phyloP scores from a whole-genome alignment of 2,329 filamentous ascomycete species.

The Fonsecaea erecta region DNA sequence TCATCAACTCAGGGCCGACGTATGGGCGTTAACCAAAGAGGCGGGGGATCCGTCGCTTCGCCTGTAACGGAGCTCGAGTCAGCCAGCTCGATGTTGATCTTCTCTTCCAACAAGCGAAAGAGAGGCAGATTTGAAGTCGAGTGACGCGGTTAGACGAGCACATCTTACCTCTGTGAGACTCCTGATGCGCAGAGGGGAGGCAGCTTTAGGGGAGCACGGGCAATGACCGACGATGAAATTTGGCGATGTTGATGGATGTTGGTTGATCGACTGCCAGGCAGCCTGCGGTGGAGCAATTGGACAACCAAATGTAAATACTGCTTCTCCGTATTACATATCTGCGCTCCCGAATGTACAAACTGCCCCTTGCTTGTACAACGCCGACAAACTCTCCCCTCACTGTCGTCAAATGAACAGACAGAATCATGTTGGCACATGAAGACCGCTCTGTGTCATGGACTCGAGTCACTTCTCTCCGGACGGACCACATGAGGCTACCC shows the following conservation, averaged over 20 bases:
- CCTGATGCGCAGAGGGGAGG: not conserved
- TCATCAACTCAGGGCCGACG: slow-evolving; percentile 13
- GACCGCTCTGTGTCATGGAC: not conserved
- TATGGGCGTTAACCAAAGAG: slow-evolving; percentile 19
- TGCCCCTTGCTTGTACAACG: too few species aligned
- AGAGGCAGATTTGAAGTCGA: not conserved
- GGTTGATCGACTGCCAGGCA: not conserved
- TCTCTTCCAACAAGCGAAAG: not conserved
- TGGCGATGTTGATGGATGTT: not conserved
- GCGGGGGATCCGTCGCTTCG: slow-evolving; percentile 16
- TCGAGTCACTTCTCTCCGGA: not conserved
- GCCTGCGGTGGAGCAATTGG: not conserved
- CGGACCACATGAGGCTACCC: not conserved
- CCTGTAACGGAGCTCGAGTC: slow-evolving; percentile 6
- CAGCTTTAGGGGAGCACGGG: not conserved
- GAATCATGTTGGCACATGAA: not conserved
- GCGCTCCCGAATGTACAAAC: too few species aligned
- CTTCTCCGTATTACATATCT: too few species aligned
- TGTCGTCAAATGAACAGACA: not conserved
- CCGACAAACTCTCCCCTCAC: not conserved
- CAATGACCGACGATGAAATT: not conserved
- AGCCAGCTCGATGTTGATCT: not conserved
- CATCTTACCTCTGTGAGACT: not conserved
- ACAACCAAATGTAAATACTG: not conserved
- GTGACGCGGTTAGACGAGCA: not conserved